Conservation (phyloP, 164 flowering plant species). For the Santalum album region DNA sequence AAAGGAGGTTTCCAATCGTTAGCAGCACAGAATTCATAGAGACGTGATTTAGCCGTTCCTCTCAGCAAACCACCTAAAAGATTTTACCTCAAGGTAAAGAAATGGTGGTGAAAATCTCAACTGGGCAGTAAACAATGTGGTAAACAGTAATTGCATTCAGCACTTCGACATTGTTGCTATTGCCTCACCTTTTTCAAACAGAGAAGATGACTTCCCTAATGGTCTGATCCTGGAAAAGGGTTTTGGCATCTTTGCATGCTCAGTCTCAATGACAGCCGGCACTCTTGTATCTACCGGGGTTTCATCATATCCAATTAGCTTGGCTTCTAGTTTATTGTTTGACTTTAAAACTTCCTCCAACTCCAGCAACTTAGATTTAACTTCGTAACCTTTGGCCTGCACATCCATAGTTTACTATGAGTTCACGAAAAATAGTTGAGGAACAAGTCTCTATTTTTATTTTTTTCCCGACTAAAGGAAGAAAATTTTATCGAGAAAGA, state of each 20-base stretch:
- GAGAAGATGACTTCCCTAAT: too few relatives aligned
- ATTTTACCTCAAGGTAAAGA: too few relatives aligned
- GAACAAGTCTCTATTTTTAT: too few relatives aligned
- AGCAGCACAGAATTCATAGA: constrained; percentile 58
- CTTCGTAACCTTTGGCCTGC: constrained; percentile 53
- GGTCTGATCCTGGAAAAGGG: constrained; percentile 3
- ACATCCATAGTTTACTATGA: background rate
- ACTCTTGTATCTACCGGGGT: constrained; percentile 17
- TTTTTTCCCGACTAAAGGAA: too few relatives aligned
- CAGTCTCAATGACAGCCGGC: constrained; percentile 11
- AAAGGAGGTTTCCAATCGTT: constrained; percentile 63
- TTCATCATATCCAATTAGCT: constrained; percentile 75
- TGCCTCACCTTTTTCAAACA: too few relatives aligned
- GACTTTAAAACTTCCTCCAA: constrained; percentile 31
- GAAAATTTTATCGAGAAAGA: too few relatives aligned
- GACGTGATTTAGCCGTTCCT: constrained; percentile 44
- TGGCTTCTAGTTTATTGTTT: constrained; percentile 43
- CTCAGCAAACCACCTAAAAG: background rate
- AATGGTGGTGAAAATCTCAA: too few relatives aligned
- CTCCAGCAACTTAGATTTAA: constrained; percentile 40
- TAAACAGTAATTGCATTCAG: too few relatives aligned
- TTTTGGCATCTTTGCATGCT: constrained; percentile 11
- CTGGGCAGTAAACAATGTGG: too few relatives aligned
- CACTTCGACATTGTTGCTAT: too few relatives aligned
- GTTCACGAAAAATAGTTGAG: too few relatives aligned